Conservation (phyloP, 257 asterid species). For the Ajuga chamaepitys region DNA sequence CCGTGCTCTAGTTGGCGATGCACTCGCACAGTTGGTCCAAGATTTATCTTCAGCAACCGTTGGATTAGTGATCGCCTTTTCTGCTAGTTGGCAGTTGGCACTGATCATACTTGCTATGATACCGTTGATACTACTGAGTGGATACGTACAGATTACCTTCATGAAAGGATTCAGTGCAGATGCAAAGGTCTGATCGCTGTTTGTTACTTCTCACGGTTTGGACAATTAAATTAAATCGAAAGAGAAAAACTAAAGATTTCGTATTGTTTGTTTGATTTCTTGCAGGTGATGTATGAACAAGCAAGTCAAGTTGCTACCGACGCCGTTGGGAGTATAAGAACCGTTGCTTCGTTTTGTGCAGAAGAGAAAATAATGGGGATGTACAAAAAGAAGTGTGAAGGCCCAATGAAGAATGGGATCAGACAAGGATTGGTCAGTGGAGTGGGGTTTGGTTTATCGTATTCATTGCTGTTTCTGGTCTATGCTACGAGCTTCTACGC, state of each 20-base stretch:
- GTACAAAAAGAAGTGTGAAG: constrained; percentile 72
- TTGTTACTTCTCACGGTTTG: background rate
- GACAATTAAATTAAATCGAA: background rate
- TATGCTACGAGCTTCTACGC: constrained; percentile 87
- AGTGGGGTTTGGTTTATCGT: constrained; percentile 66
- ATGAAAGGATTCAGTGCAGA: constrained; percentile 56
- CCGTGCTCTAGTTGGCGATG: constrained; percentile 56
- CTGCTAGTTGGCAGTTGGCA: constrained; percentile 70
- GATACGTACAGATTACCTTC: constrained; percentile 44
- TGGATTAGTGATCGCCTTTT: constrained; percentile 54
- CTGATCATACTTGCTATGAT: constrained; percentile 47
- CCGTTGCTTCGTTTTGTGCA: constrained; percentile 87
- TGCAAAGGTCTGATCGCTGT: constrained; percentile 39
- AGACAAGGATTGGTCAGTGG: constrained; percentile 72
- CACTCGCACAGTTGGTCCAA: constrained; percentile 47
- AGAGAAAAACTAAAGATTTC: background rate
- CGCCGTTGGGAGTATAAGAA: constrained; percentile 81
- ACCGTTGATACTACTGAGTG: constrained; percentile 46
- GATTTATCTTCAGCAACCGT: constrained; percentile 40
- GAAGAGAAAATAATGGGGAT: constrained; percentile 71
- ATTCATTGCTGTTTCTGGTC: constrained; percentile 46
- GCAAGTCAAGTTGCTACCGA: constrained; percentile 90
- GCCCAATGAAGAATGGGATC: constrained; percentile 58
- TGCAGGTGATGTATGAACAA: constrained; percentile 73
- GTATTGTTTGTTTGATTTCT: background rate